Conservation (phyloP, 2,329 filamentous ascomycete genomes). For the Helotiales sp. region DNA sequence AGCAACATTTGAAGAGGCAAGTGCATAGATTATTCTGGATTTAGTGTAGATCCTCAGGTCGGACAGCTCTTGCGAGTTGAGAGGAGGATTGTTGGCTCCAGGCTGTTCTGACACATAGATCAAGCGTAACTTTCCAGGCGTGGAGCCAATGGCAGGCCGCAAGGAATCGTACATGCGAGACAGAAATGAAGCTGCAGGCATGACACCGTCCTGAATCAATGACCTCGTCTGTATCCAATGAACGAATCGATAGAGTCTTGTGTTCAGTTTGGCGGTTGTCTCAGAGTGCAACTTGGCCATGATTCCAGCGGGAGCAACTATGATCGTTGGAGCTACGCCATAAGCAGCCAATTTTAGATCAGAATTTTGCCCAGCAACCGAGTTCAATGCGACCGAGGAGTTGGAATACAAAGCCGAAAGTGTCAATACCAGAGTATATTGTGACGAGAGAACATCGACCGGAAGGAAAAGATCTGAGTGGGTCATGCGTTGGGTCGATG, state of each 20-base stretch:
- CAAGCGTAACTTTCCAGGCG: slow-evolving; percentile 74
- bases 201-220: slow-evolving; percentile 68
- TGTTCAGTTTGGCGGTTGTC: slow-evolving; percentile 58
- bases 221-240: slow-evolving; percentile 72
- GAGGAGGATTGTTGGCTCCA: slow-evolving; percentile 58
- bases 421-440: slow-evolving; percentile 77
- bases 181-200: slow-evolving; percentile 66
- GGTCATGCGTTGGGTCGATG: slow-evolving; percentile 70
- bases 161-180: slow-evolving; percentile 61
- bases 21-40: slow-evolving; percentile 79
- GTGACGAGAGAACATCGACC: slow-evolving; percentile 76
- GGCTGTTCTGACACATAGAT: slow-evolving; percentile 76
- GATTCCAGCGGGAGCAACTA: slow-evolving; percentile 75
- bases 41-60: slow-evolving; percentile 81
- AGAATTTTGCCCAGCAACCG: slow-evolving; percentile 72
- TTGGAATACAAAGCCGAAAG: slow-evolving; percentile 83
- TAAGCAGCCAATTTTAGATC: slow-evolving; percentile 73
- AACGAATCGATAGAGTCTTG: slow-evolving; percentile 64
- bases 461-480: slow-evolving; percentile 81
- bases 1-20: slow-evolving; percentile 80
- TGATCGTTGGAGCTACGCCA: slow-evolving; percentile 76
- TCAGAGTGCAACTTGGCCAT: slow-evolving; percentile 67
- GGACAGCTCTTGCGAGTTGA: slow-evolving; percentile 71
- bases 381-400: slow-evolving; percentile 83
- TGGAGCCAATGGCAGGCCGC: slow-evolving; percentile 58